Conservation (phyloP, 2,329 filamentous ascomycete genomes). For the Aspergillus sp. region DNA sequence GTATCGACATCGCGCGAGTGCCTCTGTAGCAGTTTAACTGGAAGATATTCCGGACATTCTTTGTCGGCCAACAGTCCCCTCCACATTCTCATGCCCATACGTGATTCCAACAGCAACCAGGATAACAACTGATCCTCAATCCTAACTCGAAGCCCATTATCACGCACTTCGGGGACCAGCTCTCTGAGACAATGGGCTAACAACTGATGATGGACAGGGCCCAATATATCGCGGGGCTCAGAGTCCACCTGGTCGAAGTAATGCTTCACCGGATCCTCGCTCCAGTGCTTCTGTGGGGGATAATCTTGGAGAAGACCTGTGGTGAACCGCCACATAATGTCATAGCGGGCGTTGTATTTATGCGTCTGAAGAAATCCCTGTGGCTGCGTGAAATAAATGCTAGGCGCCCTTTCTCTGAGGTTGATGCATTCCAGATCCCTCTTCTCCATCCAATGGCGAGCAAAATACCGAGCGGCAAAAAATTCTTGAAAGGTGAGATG, state of each 20-base stretch:
- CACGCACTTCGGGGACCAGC: no score
- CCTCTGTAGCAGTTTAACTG: no score
- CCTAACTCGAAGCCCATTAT: no score
- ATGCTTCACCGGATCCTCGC: conserved; percentile 6
- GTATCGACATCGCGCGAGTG: no score
- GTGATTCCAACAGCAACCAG: no score
- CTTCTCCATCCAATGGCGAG: conserved; percentile 28
- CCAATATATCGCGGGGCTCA: conserved; percentile 38
- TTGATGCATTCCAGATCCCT: no score
- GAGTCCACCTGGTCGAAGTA: conserved; percentile 35
- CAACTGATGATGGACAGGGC: conserved; percentile 39
- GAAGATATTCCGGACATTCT: no score
- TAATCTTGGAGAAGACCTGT: conserved; percentile 35
- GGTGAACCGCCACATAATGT: conserved; percentile 47
- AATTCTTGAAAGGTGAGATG: conserved; percentile 48
- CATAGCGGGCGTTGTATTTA: conserved; percentile 42
- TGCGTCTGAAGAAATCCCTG: conserved; percentile 31
- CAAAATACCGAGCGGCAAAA: conserved; percentile 44
- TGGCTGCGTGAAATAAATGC: neutral
- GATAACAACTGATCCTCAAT: no score
- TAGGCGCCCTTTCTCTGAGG: neutral
- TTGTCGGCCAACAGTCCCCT: no score
- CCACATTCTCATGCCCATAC: no score
- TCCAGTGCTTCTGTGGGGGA: neutral
- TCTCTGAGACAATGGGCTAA: conserved; percentile 42